phyloP scores from a whole-genome alignment of 768 basidiomycete genomes.

The Tremella fuciformis region DNA sequence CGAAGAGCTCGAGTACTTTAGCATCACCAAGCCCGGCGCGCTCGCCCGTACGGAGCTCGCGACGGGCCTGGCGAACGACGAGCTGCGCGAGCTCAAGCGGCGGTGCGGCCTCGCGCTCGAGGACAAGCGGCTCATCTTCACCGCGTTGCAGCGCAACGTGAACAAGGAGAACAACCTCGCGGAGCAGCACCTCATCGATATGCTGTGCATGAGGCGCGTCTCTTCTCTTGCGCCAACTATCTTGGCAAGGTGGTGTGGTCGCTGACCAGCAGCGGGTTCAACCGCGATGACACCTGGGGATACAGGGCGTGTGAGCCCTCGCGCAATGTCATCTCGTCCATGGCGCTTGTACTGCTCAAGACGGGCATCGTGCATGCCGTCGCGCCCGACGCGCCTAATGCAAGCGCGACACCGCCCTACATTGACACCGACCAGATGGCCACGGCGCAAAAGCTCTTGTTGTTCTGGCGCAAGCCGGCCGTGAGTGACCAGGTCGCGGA shows the following conservation, averaged over 20 bases:
- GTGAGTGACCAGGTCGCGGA: constrained; percentile 58
- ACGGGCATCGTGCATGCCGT: constrained; percentile 79
- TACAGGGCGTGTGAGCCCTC: constrained; percentile 93
- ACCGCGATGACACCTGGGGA: constrained; percentile 97
- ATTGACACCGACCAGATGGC: constrained; percentile 91
- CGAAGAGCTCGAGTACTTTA: constrained; percentile 97
- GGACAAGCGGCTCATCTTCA: constrained; percentile 88
- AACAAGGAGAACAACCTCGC: constrained; percentile 99
- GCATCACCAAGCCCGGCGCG: constrained; percentile 62
- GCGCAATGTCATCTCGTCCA: constrained; percentile 96
- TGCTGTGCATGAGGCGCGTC: constrained; percentile 96
- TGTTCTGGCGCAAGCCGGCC: constrained; percentile 99
- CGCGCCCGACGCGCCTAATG: constrained; percentile 17
- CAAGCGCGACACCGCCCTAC: constrained; percentile 58
- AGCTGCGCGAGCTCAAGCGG: constrained; percentile 75
- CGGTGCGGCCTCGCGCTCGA: constrained; percentile 83
- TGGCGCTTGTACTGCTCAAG: constrained; percentile 93
- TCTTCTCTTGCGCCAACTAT: too few relatives aligned
- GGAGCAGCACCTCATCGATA: constrained; percentile 98
- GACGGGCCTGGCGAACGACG: constrained; percentile 59
- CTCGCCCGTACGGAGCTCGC: constrained; percentile 22
- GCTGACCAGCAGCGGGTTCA: constrained; percentile 70
- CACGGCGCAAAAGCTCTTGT: constrained; percentile 89
- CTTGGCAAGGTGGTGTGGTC: background rate
- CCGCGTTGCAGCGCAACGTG: constrained; percentile 95